Percentiles rank a stretch among this genome's conserved stretches.
phyloP scores from a whole-genome alignment of 345 rosid genomes.

The Jatropha curcas region DNA sequence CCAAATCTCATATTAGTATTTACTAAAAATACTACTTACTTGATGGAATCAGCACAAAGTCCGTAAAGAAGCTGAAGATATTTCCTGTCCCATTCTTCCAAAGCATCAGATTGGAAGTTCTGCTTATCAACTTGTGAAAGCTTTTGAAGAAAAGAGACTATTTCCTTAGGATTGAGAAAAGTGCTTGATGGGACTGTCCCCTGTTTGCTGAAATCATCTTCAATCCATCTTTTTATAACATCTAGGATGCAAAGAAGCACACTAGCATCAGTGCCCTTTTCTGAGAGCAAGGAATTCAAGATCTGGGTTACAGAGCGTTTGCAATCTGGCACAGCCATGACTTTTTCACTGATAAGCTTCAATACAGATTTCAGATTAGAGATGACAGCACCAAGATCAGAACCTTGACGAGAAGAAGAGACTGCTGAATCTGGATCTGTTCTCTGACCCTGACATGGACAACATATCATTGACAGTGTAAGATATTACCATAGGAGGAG shows the following conservation, averaged over 20 bases:
- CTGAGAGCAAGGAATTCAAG: slow-evolving; percentile 80
- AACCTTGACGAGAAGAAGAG: slow-evolving; percentile 83
- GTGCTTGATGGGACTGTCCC: slow-evolving; percentile 53
- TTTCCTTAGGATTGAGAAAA: slow-evolving; percentile 74
- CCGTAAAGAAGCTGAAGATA: slow-evolving; percentile 92
- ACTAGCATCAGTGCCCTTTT: slow-evolving; percentile 87
- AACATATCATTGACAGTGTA: slow-evolving; percentile 6
- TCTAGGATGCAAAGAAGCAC: slow-evolving; percentile 93
- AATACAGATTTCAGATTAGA: slow-evolving; percentile 75
- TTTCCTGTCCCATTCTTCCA: slow-evolving; percentile 93
- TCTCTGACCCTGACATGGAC: slow-evolving; percentile 69
- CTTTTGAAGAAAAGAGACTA: slow-evolving; percentile 76
- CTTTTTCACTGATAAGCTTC: slow-evolving; percentile 81
- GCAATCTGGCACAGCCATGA: slow-evolving; percentile 87
- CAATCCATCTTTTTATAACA: slow-evolving; percentile 87
- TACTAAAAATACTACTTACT: slow-evolving; percentile 44
- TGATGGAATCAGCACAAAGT: slow-evolving; percentile 81
- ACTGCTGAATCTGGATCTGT: slow-evolving; percentile 85
- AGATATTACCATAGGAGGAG: background rate
- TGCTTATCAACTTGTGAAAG: slow-evolving; percentile 93
- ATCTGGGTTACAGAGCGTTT: slow-evolving; percentile 74
- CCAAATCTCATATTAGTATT: slow-evolving; percentile 12
- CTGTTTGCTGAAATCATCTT: slow-evolving; percentile 69
- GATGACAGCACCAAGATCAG: slow-evolving; percentile 81
- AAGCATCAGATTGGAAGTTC: slow-evolving; percentile 57